phyloP scores from a whole-genome alignment of 2,329 filamentous ascomycete genomes.

The Alternaria sp. region DNA sequence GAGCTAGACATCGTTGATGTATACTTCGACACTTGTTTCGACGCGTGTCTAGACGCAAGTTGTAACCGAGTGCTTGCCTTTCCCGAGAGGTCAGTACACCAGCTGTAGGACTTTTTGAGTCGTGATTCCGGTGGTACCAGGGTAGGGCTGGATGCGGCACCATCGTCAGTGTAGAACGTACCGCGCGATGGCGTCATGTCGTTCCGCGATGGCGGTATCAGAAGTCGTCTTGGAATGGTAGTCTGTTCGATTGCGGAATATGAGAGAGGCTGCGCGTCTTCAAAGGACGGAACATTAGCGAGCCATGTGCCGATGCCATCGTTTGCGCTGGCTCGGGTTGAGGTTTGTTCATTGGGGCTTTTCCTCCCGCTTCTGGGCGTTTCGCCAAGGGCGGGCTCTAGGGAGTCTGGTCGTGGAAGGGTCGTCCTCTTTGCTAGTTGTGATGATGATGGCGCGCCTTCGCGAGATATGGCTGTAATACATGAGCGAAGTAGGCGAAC shows the following conservation, averaged over 20 bases:
- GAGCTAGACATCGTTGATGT: slow-evolving; percentile 35
- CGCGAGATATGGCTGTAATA: slow-evolving; percentile 30
- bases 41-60: slow-evolving; percentile 9
- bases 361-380: slow-evolving; percentile 29
- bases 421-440: slow-evolving; percentile 24
- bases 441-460: slow-evolving; percentile 15
- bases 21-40: slow-evolving; percentile 23
- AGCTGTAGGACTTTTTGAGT: slow-evolving; percentile 31
- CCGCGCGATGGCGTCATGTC: slow-evolving; percentile 29
- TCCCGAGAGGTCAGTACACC: slow-evolving; percentile 32
- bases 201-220: slow-evolving; percentile 21
- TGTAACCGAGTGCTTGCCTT: slow-evolving; percentile 20
- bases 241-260: slow-evolving; percentile 20
- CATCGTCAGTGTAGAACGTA: slow-evolving; percentile 45
- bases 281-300: slow-evolving; percentile 36
- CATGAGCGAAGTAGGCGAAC: slow-evolving; percentile 35
- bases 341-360: slow-evolving; percentile 21
- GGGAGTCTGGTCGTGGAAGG: slow-evolving; percentile 32
- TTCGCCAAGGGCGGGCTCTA: slow-evolving; percentile 33
- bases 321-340: slow-evolving; percentile 15
- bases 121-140: slow-evolving; percentile 27
- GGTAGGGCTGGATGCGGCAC: slow-evolving; percentile 30
- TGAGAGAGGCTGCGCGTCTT: slow-evolving; percentile 26
- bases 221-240: slow-evolving; percentile 5
- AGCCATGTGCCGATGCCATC: slow-evolving; percentile 43